phyloP scores from a whole-genome alignment of 495 filamentous ascomycete genomes.

The Bombardia bombarda region DNA sequence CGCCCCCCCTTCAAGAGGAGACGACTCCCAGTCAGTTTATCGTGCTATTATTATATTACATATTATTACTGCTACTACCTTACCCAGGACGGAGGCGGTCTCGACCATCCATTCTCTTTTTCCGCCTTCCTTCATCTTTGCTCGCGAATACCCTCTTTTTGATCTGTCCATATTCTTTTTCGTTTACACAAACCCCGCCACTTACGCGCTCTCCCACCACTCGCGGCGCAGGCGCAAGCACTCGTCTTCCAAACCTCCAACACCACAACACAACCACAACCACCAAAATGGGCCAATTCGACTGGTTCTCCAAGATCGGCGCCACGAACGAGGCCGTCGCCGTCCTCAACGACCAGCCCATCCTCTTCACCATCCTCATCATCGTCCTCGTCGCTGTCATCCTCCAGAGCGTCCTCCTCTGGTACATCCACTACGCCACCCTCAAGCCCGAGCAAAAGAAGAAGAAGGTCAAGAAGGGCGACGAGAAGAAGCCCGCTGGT shows the following conservation, averaged over 20 bases:
- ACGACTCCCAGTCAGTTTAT: too few species aligned
- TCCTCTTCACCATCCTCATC: conserved; percentile 42
- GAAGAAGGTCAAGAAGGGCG: conserved; percentile 31
- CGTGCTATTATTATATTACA: too few species aligned
- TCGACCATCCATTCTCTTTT: too few species aligned
- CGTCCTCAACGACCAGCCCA: conserved; percentile 45
- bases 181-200: conserved; percentile 3
- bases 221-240: background rate
- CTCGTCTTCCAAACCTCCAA: background rate
- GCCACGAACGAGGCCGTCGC: conserved; percentile 41
- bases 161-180: background rate
- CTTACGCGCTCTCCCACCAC: too few species aligned
- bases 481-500: conserved; percentile 3
- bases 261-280: background rate
- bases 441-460: conserved; percentile 44
- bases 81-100: too few species aligned
- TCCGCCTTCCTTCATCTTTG: too few species aligned
- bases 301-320: conserved; percentile 39
- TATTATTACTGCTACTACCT: too few species aligned
- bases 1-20: too few species aligned
- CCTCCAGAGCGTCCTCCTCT: conserved; percentile 33
- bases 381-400: conserved; percentile 36
- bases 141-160: too few species aligned
- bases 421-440: conserved; percentile 45
- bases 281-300: conserved; percentile 36